Conservation (phyloP, 495 filamentous ascomycete genomes). For the Neurospora hispaniola region DNA sequence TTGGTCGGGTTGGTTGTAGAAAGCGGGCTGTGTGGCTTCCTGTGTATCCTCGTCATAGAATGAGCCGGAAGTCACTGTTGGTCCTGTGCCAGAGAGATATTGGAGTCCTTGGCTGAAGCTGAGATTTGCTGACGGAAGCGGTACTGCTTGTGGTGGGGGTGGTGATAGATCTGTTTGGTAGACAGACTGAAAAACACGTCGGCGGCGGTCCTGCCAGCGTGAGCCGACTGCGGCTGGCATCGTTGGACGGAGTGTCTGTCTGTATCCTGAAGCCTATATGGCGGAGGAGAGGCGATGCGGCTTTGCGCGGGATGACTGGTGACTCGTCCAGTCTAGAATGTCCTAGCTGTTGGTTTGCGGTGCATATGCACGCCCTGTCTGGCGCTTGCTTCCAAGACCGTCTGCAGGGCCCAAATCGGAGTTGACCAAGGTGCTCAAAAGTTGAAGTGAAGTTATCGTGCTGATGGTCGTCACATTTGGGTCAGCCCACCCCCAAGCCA, state of each 20-base stretch:
- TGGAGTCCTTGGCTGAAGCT: background rate
- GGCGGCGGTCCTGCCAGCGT: conserved; percentile 30
- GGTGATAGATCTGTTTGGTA: conserved; percentile 36
- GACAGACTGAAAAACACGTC: conserved; percentile 41
- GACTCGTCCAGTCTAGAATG: background rate
- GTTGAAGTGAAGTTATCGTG: background rate
- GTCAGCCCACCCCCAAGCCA: background rate
- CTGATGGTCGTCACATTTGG: background rate
- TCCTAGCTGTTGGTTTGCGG: background rate
- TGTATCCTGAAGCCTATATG: background rate
- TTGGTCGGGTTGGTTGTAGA: background rate
- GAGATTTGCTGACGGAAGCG: conserved; percentile 11
- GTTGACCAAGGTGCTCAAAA: background rate
- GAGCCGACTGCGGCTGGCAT: conserved; percentile 23
- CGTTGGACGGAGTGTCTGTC: background rate
- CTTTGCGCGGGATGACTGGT: background rate
- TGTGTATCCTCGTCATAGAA: conserved; percentile 6
- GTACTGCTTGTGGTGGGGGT: conserved; percentile 33
- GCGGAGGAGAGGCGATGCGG: background rate
- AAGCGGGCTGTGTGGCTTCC: background rate
- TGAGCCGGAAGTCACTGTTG: conserved; percentile 4
- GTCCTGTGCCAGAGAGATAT: conserved; percentile 3
- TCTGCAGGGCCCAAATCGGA: background rate
- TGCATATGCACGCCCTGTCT: background rate
- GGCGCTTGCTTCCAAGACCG: background rate